Base-by-base conservation (phyloP, 768 basidiomycete genomes). In the Termitomyces sp. region DNA sequence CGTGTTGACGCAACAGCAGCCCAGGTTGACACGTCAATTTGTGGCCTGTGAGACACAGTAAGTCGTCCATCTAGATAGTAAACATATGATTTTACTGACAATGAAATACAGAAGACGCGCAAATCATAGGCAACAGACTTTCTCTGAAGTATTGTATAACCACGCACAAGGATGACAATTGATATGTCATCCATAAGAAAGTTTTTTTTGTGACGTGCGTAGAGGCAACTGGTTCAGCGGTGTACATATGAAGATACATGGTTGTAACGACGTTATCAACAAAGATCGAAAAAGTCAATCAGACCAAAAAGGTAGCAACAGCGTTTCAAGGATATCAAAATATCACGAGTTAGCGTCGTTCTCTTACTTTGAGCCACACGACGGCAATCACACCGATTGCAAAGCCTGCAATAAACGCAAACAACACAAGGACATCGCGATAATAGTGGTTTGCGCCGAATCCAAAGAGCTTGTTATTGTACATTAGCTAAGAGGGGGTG, bases 351-450 rank as follows among this genome's bases (percentile, higher is more conserved):
- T 53, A 95, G 55, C 91, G 81, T 61, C 83, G 77, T 72, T 96
- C 94, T 55, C 85, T 76, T 44, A 96, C 81, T 61, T 80, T 82
- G 62, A 85, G 75, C 82, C 89, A 91, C 2, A 97, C 92, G 23
- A 87, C 73, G 12, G 75, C 78, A 56, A 94, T 83, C n/a, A 95
- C 82, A 3, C 81, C 70, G 8, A 87, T 46, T 0, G 80, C 89
- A 63, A 93, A 93, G 1, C 86, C 92, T 1, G 82, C 86, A 54
- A 94, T 89, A 67, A 87, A 97, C 0, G 82, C 94, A 62, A 94
- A 93, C 52, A 92, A 66, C 44, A 96, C 86, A 28, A 97, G 75
- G 6, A 97, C 89, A 65, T 96, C 91, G 52, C 94, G 78, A 67
- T 96, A 97, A 67, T 95, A 98, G 61, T 89, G 86, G 60, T 83